Evolutionary conservation across 257 asterid genomes (phyloP).

Genomic region (Solanum sparsipilum): DNA sequence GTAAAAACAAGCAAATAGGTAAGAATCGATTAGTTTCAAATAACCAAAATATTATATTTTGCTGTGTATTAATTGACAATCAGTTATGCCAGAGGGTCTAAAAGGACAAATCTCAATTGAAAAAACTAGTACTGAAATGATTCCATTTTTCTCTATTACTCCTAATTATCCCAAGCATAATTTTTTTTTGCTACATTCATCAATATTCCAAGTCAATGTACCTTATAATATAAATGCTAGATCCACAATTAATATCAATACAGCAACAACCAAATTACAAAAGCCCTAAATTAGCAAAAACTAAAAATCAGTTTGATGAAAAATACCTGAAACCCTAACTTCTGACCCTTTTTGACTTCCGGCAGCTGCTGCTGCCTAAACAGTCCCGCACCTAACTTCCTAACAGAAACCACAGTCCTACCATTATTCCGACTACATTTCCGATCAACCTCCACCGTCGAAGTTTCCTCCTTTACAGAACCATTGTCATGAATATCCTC

Average conservation of each 20-base stretch:
- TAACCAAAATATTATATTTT: background rate
- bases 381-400: slow-evolving; percentile 49
- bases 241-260: background rate
- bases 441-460: slow-evolving; percentile 18
- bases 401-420: slow-evolving; percentile 17
- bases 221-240: background rate
- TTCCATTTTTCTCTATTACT: background rate
- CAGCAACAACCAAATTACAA: background rate
- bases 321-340: slow-evolving; percentile 37
- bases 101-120: background rate
- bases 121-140: background rate
- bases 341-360: slow-evolving; percentile 15
- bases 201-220: background rate
- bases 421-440: slow-evolving; percentile 17
- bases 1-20: background rate
- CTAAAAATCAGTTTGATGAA: background rate
- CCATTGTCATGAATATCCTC: slow-evolving; percentile 11
- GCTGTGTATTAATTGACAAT: background rate
- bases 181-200: background rate
- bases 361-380: slow-evolving; percentile 52
- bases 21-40: background rate
- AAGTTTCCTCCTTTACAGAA: slow-evolving; percentile 10
- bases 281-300: background rate
- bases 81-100: background rate
- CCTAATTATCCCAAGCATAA: background rate